Evolutionary conservation across 176 grass and related monocot species (phyloP).

Genomic region (Poa pratensis): DNA sequence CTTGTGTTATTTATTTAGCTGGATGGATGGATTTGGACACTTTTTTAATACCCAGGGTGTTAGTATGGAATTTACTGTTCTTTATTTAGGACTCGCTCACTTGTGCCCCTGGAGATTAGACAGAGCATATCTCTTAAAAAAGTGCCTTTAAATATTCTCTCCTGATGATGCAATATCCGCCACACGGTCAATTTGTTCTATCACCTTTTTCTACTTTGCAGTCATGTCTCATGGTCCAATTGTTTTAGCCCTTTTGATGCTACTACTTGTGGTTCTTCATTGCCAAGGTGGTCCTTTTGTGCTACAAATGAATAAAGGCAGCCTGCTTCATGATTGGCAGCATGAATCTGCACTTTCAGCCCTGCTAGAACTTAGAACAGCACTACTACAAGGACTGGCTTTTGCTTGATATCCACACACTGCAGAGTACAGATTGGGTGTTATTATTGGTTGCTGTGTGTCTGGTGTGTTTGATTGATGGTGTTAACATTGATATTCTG

Average conservation of each 20-base stretch:
- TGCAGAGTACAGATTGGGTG: background rate
- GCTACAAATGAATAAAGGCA: slow-evolving; percentile 46
- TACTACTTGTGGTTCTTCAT: slow-evolving; percentile 33
- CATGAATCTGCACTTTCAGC: slow-evolving; percentile 41
- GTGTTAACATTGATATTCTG: slow-evolving; percentile 7
- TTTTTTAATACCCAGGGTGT: slow-evolving; percentile 42
- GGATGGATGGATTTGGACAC: background rate
- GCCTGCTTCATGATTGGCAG: slow-evolving; percentile 43
- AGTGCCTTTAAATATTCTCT: slow-evolving; percentile 68
- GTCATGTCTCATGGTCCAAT: slow-evolving; percentile 41
- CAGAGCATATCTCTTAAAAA: slow-evolving; percentile 57
- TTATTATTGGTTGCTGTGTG: slow-evolving; percentile 1
- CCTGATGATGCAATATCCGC: slow-evolving; percentile 59
- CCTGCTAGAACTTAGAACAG: slow-evolving; percentile 40
- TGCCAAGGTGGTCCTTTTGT: slow-evolving; percentile 45
- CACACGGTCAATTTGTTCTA: slow-evolving; percentile 56
- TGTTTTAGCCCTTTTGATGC: slow-evolving; percentile 52
- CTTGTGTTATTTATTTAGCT: slow-evolving; percentile 32
- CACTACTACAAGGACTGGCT: background rate
- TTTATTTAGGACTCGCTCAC: slow-evolving; percentile 46
- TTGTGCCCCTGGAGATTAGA: slow-evolving; percentile 50
- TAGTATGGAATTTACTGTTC: slow-evolving; percentile 48
- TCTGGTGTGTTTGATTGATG: background rate
- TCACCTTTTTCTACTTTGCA: slow-evolving; percentile 47
- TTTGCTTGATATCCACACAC: slow-evolving; percentile 28